Evolutionary conservation across 177 flowering plant genomes (phyloP).

Genomic region (Vitis hybrid): DNA sequence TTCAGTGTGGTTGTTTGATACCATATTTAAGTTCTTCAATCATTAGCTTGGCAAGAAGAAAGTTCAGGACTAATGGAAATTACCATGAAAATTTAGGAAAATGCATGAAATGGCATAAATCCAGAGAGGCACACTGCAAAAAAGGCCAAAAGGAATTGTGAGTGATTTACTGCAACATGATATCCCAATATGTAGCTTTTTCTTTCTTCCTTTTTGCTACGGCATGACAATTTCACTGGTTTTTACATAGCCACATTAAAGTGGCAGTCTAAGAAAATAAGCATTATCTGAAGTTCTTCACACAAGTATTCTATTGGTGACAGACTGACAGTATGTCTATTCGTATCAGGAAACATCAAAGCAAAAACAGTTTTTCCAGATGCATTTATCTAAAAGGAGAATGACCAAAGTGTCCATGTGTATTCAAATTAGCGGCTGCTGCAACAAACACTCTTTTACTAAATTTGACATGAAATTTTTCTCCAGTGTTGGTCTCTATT

Average conservation of each 20-base stretch:
- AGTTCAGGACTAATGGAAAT: conserved; percentile 13
- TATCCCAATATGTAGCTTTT: background rate
- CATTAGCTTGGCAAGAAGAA: conserved; percentile 10
- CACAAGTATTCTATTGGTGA: background rate
- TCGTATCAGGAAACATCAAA: background rate
- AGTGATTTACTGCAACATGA: too few relatives aligned
- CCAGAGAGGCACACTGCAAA: conserved; percentile 89
- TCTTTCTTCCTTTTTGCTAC: too few relatives aligned
- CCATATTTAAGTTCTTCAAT: background rate
- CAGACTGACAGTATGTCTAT: background rate
- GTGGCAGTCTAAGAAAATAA: conserved; percentile 1
- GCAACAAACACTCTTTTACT: too few relatives aligned
- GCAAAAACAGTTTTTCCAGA: background rate
- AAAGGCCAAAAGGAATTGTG: conserved; percentile 1
- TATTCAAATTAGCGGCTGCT: too few relatives aligned
- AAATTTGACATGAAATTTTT: too few relatives aligned
- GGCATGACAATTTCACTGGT: background rate
- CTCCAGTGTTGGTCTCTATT: too few relatives aligned
- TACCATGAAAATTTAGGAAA: conserved; percentile 78
- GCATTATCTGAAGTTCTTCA: background rate
- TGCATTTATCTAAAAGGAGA: too few relatives aligned
- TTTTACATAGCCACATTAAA: background rate
- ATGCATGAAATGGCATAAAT: conserved; percentile 71
- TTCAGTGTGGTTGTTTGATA: too few relatives aligned
- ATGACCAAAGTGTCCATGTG: too few relatives aligned